Evolutionary conservation across 1,139 yeast species (phyloP).

Genomic region (Candida sp.): DNA sequence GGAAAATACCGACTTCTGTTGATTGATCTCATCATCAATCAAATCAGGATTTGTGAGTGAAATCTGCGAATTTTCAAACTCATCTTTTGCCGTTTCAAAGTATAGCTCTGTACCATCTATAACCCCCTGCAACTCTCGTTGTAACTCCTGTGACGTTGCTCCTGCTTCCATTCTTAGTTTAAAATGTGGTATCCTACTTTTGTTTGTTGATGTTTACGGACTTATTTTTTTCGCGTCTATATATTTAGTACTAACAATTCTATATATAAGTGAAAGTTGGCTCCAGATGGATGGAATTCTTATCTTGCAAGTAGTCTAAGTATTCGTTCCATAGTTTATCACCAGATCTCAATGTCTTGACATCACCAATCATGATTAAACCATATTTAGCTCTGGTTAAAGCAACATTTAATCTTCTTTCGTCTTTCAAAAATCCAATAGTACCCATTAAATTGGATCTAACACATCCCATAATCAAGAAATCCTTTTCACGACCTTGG

Average conservation of each 20-base stretch:
- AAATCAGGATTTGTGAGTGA: constrained; percentile 18
- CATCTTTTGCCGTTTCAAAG: not conserved
- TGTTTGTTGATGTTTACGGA: not conserved
- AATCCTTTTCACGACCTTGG: constrained; percentile 64
- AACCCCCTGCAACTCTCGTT: not conserved
- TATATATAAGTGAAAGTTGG: constrained; percentile 9
- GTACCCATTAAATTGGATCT: constrained; percentile 48
- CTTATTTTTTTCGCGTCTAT: not conserved
- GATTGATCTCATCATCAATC: constrained; percentile 27
- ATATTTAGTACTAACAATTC: no score
- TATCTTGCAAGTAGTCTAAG: constrained; percentile 30
- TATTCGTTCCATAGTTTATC: constrained; percentile 54
- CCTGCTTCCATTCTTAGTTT: not conserved
- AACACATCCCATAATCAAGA: constrained; percentile 59
- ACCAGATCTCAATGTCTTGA: constrained; percentile 43
- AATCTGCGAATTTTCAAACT: not conserved
- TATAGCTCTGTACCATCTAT: not conserved
- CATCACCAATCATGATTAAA: constrained; percentile 55
- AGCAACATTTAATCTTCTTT: constrained; percentile 59
- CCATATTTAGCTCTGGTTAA: constrained; percentile 62
- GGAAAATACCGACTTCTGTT: constrained; percentile 39
- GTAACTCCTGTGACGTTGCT: not conserved
- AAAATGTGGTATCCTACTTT: not conserved
- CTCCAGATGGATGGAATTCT: constrained; percentile 9
- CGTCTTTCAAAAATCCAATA: constrained; percentile 58